phyloP scores from a whole-genome alignment of 371 early-diverging fungal genomes.

The Mortierella sp. region DNA sequence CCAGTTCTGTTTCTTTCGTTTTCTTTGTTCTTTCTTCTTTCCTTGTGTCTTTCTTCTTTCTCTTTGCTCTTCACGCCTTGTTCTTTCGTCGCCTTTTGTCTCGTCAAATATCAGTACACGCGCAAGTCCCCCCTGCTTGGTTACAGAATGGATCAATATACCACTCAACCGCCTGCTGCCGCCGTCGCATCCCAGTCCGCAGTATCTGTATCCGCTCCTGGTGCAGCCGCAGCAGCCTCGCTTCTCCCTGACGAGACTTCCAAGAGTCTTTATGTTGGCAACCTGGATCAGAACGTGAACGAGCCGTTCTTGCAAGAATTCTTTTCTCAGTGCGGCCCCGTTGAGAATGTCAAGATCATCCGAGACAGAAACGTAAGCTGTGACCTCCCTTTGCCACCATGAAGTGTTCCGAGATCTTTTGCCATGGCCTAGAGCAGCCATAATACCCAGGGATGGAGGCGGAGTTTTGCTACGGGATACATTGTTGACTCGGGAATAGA shows the following conservation, averaged over 20 bases:
- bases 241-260: conserved; percentile 60
- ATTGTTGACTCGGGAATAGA: no score
- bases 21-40: conserved; percentile 5
- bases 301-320: conserved; percentile 81
- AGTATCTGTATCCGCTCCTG: conserved; percentile 1
- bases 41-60: conserved; percentile 7
- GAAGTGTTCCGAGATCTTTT: background rate
- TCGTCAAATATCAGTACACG: background rate
- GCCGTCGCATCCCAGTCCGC: conserved; percentile 9
- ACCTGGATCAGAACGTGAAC: conserved; percentile 86
- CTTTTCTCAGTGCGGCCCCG: conserved; percentile 76
- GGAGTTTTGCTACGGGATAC: no score
- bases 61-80: conserved; percentile 8
- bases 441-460: no score
- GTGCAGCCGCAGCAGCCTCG: conserved; percentile 16
- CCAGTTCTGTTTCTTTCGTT: conserved; percentile 9
- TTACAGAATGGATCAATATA: conserved; percentile 41
- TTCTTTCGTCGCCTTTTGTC: conserved; percentile 9
- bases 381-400: background rate
- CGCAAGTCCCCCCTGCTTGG: background rate
- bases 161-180: conserved; percentile 27
- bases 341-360: conserved; percentile 82
- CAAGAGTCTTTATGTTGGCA: conserved; percentile 86
- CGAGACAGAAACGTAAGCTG: conserved; percentile 79
- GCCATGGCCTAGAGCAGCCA: no score